phyloP scores from a whole-genome alignment of 148 eudicot genomes.

The Cornus florida region DNA sequence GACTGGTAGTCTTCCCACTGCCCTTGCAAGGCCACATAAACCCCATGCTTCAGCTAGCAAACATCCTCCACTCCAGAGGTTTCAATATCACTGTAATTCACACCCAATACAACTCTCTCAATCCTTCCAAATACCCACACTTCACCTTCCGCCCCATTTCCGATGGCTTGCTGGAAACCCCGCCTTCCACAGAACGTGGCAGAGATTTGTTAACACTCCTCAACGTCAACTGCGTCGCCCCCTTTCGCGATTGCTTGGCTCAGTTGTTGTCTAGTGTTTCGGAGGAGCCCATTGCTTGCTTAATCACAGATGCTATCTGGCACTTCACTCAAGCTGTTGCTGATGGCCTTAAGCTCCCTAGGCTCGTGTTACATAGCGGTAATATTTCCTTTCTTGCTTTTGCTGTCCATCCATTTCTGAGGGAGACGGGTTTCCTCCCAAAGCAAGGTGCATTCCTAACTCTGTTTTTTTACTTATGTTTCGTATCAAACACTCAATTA shows the following conservation, averaged over 20 bases:
- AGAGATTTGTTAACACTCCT: slow-evolving; percentile 20
- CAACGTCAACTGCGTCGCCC: slow-evolving; percentile 28
- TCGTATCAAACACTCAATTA: too few species aligned
- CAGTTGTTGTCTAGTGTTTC: slow-evolving; percentile 9
- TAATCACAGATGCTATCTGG: slow-evolving; percentile 53
- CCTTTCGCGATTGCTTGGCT: slow-evolving; percentile 30
- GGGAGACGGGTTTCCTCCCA: slow-evolving; percentile 42
- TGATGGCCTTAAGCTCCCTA: slow-evolving; percentile 39
- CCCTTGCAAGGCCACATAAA: slow-evolving; percentile 64
- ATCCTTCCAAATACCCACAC: slow-evolving; percentile 39
- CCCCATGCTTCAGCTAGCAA: slow-evolving; percentile 61
- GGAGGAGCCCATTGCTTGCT: slow-evolving; percentile 40
- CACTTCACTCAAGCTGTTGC: slow-evolving; percentile 50
- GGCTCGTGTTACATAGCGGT: slow-evolving; percentile 56
- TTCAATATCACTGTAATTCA: slow-evolving; percentile 55
- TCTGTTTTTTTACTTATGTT: background rate
- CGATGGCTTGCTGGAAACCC: slow-evolving; percentile 29
- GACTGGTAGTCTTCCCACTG: slow-evolving; percentile 42
- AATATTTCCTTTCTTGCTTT: slow-evolving; percentile 35
- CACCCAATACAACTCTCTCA: slow-evolving; percentile 27
- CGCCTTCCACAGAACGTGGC: background rate
- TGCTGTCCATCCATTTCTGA: slow-evolving; percentile 26
- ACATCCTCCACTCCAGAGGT: slow-evolving; percentile 46
- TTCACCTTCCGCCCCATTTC: slow-evolving; percentile 46
- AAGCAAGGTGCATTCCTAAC: slow-evolving; percentile 33